Evolutionary conservation across 1,284 basidiomycete species (phyloP).

Genomic region (Trichosporon asahii): DNA sequence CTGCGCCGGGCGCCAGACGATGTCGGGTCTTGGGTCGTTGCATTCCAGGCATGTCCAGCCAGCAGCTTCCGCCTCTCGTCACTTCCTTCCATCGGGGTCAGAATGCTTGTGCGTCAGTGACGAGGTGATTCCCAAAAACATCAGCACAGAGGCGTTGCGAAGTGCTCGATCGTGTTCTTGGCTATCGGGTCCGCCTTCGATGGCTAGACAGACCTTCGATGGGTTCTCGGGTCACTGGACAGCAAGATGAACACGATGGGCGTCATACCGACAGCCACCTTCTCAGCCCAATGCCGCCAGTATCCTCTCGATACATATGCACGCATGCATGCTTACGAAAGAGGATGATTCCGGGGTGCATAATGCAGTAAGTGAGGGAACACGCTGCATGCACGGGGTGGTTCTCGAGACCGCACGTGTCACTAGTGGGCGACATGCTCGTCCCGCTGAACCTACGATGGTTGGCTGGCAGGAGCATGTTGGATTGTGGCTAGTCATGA

Average conservation of each 20-base stretch:
- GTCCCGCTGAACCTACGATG: not conserved
- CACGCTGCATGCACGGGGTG: not conserved
- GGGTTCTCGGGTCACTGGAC: not conserved
- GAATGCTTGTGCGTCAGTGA: not conserved
- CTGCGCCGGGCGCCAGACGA: not conserved
- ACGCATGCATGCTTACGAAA: not conserved
- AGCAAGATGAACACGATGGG: not conserved
- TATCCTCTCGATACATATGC: not conserved
- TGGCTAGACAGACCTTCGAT: not conserved
- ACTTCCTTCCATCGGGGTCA: not conserved
- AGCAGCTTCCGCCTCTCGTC: not conserved
- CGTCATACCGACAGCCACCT: not conserved
- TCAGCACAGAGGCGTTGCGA: not conserved
- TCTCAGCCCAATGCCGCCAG: not conserved
- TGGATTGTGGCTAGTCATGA: not conserved
- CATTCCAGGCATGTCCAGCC: not conserved
- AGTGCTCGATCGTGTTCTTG: not conserved
- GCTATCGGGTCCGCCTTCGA: not conserved
- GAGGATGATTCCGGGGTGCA: not conserved
- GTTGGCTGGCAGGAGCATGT: not conserved
- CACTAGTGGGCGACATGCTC: not conserved
- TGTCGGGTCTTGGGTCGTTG: not conserved
- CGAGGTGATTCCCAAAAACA: not conserved
- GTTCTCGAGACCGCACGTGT: not conserved
- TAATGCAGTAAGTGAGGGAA: not conserved